Evolutionary conservation across 179 eudicot genomes (phyloP).

Genomic region (Nepenthes alata): DNA sequence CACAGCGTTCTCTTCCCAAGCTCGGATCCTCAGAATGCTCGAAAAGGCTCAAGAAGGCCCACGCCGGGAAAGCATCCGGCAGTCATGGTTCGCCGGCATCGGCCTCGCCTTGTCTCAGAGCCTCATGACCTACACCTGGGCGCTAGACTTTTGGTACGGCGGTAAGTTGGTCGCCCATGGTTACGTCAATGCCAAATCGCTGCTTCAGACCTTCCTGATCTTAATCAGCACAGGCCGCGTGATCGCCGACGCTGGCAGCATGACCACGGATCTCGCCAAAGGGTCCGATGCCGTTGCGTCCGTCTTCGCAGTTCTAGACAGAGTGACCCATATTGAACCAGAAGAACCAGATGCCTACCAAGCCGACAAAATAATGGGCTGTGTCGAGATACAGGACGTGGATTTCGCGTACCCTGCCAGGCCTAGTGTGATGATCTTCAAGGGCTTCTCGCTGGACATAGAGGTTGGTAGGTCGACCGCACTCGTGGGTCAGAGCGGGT

Average conservation of each 20-base stretch:
- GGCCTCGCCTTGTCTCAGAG: constrained; percentile 65
- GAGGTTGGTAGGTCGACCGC: constrained; percentile 71
- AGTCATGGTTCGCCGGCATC: constrained; percentile 75
- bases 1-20: constrained; percentile 65
- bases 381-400: constrained; percentile 42
- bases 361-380: constrained; percentile 47
- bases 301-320: constrained; percentile 60
- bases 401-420: constrained; percentile 68
- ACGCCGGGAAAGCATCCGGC: constrained; percentile 40
- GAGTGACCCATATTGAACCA: constrained; percentile 54
- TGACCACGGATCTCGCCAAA: constrained; percentile 78
- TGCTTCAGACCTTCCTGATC: constrained; percentile 68
- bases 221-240: constrained; percentile 70
- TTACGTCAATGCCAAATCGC: constrained; percentile 31
- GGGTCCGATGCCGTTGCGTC: constrained; percentile 62
- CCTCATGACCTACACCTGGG: constrained; percentile 59
- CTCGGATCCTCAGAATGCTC: constrained; percentile 51
- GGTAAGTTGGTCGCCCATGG: constrained; percentile 50
- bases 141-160: constrained; percentile 74
- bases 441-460: constrained; percentile 49
- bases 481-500: constrained; percentile 76
- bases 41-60: constrained; percentile 59
- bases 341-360: constrained; percentile 42
- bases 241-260: constrained; percentile 76
- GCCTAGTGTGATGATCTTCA: constrained; percentile 47